Conservation (phyloP, 805 yeast genomes). For the Danielia reshetovae region DNA sequence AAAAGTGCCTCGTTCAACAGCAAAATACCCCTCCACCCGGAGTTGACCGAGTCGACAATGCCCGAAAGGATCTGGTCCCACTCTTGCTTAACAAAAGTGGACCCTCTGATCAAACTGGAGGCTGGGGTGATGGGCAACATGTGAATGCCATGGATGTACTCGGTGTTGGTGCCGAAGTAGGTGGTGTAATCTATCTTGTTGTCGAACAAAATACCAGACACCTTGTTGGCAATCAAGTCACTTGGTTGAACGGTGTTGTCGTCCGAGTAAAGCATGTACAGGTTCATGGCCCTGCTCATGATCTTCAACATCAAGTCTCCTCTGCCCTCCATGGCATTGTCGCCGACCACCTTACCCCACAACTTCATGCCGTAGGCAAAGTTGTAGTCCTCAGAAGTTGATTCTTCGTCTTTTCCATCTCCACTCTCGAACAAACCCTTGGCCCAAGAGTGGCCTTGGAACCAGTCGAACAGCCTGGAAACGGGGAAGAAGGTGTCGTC, state of each 20-base stretch:
- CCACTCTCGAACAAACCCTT: slow-evolving; percentile 58
- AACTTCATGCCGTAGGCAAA: slow-evolving; percentile 64
- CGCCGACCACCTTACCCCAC: slow-evolving; percentile 61
- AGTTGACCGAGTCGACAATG: slow-evolving; percentile 41
- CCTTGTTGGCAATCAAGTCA: slow-evolving; percentile 56
- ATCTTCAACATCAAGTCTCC: slow-evolving; percentile 59
- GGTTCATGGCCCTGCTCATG: slow-evolving; percentile 50
- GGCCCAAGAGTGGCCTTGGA: slow-evolving; percentile 72
- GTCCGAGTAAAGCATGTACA: slow-evolving; percentile 52
- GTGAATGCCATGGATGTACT: slow-evolving; percentile 75
- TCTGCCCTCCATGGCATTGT: slow-evolving; percentile 47
- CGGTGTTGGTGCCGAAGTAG: slow-evolving; percentile 57
- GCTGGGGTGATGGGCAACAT: slow-evolving; percentile 70
- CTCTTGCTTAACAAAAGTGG: slow-evolving; percentile 35
- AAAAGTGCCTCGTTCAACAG: slow-evolving; percentile 42
- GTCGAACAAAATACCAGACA: slow-evolving; percentile 71
- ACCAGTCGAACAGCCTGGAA: slow-evolving; percentile 67
- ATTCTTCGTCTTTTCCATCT: slow-evolving; percentile 72
- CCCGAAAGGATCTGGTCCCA: slow-evolving; percentile 20
- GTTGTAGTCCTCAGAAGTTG: slow-evolving; percentile 68
- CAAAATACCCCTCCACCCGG: slow-evolving; percentile 62
- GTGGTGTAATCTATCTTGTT: slow-evolving; percentile 72
- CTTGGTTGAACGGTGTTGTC: slow-evolving; percentile 55
- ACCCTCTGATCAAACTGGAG: slow-evolving; percentile 51
- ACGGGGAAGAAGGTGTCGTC: slow-evolving; percentile 58